phyloP scores from a whole-genome alignment of 495 filamentous ascomycete species.

The Penicillium argentinense region DNA sequence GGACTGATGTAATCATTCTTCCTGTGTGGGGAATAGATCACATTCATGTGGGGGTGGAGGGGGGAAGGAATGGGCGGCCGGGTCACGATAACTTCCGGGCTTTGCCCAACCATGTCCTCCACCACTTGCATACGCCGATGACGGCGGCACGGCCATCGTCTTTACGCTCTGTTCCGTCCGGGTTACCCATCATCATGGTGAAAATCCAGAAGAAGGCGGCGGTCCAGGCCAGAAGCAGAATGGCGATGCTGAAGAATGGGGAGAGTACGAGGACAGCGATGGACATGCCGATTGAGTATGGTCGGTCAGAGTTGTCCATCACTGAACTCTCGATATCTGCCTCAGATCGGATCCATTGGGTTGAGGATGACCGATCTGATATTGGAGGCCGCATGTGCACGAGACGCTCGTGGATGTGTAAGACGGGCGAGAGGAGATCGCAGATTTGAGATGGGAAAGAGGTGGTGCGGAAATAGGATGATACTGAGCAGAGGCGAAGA shows the following conservation, averaged over 20 bases:
- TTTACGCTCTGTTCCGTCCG: slow-evolving; percentile 59
- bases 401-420: slow-evolving; percentile 45
- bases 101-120: slow-evolving; percentile 58
- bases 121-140: slow-evolving; percentile 59
- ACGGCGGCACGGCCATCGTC: slow-evolving; percentile 63
- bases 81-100: slow-evolving; percentile 28
- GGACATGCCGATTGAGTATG: slow-evolving; percentile 40
- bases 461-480: slow-evolving; percentile 36
- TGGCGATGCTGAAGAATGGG: slow-evolving; percentile 52
- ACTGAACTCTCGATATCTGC: slow-evolving; percentile 21
- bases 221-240: slow-evolving; percentile 58
- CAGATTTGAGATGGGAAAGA: slow-evolving; percentile 40
- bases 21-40: neutral
- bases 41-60: neutral
- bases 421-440: slow-evolving; percentile 41
- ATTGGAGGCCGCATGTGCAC: slow-evolving; percentile 29
- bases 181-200: slow-evolving; percentile 60
- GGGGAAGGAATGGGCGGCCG: neutral
- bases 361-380: slow-evolving; percentile 32
- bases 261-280: slow-evolving; percentile 53
- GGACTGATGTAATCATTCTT: neutral
- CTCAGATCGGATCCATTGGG: slow-evolving; percentile 34
- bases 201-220: slow-evolving; percentile 65
- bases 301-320: slow-evolving; percentile 13
- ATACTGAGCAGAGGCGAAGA: slow-evolving; percentile 41